Evolutionary conservation across 2,329 filamentous ascomycete genomes (phyloP).

Genomic region (Tolypocladium endophyticum): DNA sequence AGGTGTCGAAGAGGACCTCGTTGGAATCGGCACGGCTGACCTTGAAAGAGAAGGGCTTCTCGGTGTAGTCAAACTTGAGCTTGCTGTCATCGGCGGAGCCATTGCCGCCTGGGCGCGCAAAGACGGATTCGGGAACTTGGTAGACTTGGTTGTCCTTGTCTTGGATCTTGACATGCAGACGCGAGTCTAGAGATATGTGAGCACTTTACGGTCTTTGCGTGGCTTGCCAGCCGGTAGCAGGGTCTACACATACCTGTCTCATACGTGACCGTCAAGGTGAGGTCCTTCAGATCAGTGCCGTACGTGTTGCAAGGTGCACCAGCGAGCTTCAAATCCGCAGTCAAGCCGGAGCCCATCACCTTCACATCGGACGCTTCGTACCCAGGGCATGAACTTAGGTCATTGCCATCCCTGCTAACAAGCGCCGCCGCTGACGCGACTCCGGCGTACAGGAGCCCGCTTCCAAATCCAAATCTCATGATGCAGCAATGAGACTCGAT

Average conservation of each 20-base stretch:
- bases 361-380: constrained; percentile 55
- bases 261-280: constrained; percentile 51
- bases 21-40: constrained; percentile 32
- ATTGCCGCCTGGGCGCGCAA: constrained; percentile 38
- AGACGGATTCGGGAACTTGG: constrained; percentile 60
- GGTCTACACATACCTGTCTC: constrained; percentile 25
- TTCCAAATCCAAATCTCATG: constrained; percentile 11
- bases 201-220: not conserved
- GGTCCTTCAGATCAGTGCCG: constrained; percentile 58
- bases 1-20: constrained; percentile 59
- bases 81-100: constrained; percentile 20
- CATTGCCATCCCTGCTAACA: constrained; percentile 1
- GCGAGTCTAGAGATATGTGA: constrained; percentile 38
- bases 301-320: constrained; percentile 67
- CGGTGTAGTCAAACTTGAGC: constrained; percentile 33
- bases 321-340: constrained; percentile 59
- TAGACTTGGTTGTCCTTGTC: constrained; percentile 62
- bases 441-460: constrained; percentile 7
- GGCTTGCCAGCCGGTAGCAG: not conserved
- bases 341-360: constrained; percentile 43
- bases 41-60: constrained; percentile 55
- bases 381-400: constrained; percentile 47
- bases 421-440: constrained; percentile 9
- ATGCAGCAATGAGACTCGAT: not conserved
- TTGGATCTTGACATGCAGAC: constrained; percentile 66